A percentile compares a stretch with the other conserved stretches of the same genome.
Evolutionary conservation across 1,139 yeast genomes (phyloP).

Genomic region (Geotrichum klebahnii): DNA sequence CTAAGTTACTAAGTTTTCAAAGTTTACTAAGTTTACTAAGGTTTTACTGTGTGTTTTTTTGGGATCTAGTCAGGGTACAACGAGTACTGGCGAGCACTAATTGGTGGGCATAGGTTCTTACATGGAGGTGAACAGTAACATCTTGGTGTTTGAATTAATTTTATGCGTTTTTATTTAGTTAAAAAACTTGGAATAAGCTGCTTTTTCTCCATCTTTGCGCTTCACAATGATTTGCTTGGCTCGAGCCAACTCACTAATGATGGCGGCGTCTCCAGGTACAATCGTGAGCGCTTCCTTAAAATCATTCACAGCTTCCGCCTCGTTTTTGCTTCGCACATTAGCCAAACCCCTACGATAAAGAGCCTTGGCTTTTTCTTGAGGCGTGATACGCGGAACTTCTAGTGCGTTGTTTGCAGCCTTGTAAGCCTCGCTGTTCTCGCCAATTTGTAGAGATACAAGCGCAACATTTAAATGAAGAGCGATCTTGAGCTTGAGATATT

Average conservation of each 20-base stretch:
- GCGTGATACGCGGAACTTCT: constrained; percentile 54
- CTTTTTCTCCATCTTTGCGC: constrained; percentile 68
- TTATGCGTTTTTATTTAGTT: background rate
- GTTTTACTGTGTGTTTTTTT: too few relatives aligned
- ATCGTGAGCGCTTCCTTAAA: constrained; percentile 61
- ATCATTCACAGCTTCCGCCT: constrained; percentile 63
- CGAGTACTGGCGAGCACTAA: too few relatives aligned
- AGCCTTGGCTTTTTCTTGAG: constrained; percentile 73
- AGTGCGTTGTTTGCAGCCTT: constrained; percentile 62
- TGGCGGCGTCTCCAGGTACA: constrained; percentile 74
- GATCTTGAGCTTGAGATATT: constrained; percentile 46
- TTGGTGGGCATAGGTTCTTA: too few relatives aligned
- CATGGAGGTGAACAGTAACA: too few relatives aligned
- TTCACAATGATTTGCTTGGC: constrained; percentile 52
- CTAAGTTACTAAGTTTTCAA: too few relatives aligned
- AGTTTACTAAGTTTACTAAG: too few relatives aligned
- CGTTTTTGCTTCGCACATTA: constrained; percentile 57
- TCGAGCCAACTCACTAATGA: constrained; percentile 60
- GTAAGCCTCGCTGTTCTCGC: constrained; percentile 53
- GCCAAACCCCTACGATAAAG: constrained; percentile 82
- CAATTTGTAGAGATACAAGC: constrained; percentile 62
- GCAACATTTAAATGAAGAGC: constrained; percentile 69
- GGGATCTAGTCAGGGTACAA: too few relatives aligned
- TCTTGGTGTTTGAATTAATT: background rate
- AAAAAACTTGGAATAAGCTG: constrained; percentile 82